Evolutionary conservation across 352 stramenopile genomes (phyloP), one percentile per base, ranked within the genome.

Genomic region (Pythium periplocum): DNA sequence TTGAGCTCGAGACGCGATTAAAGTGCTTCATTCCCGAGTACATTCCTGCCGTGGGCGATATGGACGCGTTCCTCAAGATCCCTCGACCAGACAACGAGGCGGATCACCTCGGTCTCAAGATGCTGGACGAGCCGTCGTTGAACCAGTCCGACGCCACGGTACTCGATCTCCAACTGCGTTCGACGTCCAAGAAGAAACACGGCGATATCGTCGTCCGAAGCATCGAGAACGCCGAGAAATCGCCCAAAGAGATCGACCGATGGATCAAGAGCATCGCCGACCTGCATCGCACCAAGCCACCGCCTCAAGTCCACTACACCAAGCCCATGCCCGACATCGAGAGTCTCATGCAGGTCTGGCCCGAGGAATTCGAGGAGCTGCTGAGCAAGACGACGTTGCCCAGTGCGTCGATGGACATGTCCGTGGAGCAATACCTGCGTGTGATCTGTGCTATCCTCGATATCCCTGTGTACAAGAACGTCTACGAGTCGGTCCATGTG

Each of bases 21-120:
- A 98, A 98, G 68, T 98, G 91, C 60, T 99, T 98, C 64, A 90
- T 98, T 37, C 96, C 96, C 4, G 90, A 98, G 59, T 98, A 96
- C 66, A 98, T 98, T 43, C 96, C 96, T 6, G 90, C 96, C 0
- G 83, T 98, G 5, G 96, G 96, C 3, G 91, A 98, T 40, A 98
- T 98, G 75, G 96, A 99, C 62, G 77, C 93, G 6, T 98, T 98
- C 66, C 67, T 98, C 43, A 98, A 98, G 67, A 89, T 98, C 39
- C 91, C 93, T 31, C 86, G 93, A n/a, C 92, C 94, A 4, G 91
- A 98, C 64, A 78, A 75, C 9, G 78, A 97, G 45, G 39, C 66
- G 0, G 93, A 98, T 65, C 70, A 94, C 51, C 61, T 98, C 4
- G 95, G 93, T 0, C 78, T 98, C 44, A 97, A 94, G 61, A 87